Evolutionary conservation across 1,284 basidiomycete species (phyloP).

Genomic region (Sporisorium reilianum): DNA sequence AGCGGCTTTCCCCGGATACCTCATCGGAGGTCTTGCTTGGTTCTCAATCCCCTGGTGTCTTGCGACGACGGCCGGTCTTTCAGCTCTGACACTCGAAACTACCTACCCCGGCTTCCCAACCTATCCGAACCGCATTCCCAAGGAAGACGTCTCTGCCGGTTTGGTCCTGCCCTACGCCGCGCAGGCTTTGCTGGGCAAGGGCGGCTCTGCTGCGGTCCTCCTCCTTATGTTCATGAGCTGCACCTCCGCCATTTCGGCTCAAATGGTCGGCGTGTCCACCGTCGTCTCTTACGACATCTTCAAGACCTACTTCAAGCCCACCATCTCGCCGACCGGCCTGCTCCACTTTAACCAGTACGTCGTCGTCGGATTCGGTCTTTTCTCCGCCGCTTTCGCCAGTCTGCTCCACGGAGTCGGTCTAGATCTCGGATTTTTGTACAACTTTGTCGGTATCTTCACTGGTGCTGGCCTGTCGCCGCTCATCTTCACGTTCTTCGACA

Average conservation of each 20-base stretch:
- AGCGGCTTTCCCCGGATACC: conserved; percentile 57
- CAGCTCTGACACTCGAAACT: conserved; percentile 59
- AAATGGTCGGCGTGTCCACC: conserved; percentile 56
- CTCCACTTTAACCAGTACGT: conserved; percentile 57
- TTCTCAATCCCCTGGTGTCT: conserved; percentile 61
- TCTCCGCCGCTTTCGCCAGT: conserved; percentile 62
- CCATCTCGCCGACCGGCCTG: conserved; percentile 47
- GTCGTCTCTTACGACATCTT: conserved; percentile 56
- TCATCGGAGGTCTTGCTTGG: conserved; percentile 62
- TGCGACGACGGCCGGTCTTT: conserved; percentile 59
- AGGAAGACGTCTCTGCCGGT: conserved; percentile 57
- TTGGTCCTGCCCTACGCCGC: conserved; percentile 61
- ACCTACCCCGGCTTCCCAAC: conserved; percentile 58
- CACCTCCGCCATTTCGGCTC: conserved; percentile 61
- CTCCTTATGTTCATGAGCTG: conserved; percentile 64
- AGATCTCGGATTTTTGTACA: conserved; percentile 60
- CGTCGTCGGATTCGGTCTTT: conserved; percentile 62
- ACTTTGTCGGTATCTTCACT: conserved; percentile 58
- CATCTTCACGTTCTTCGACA: conserved; percentile 62
- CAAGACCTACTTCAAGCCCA: conserved; percentile 55
- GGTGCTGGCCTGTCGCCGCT: conserved; percentile 53
- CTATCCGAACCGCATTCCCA: conserved; percentile 54
- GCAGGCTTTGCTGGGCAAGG: conserved; percentile 59
- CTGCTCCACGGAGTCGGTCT: conserved; percentile 61
- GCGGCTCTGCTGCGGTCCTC: conserved; percentile 55